A percentile compares a stretch with the other conserved stretches of the same genome.
Conservation (phyloP, 2,329 filamentous ascomycete species). For the Aureobasidium melanogenum region DNA sequence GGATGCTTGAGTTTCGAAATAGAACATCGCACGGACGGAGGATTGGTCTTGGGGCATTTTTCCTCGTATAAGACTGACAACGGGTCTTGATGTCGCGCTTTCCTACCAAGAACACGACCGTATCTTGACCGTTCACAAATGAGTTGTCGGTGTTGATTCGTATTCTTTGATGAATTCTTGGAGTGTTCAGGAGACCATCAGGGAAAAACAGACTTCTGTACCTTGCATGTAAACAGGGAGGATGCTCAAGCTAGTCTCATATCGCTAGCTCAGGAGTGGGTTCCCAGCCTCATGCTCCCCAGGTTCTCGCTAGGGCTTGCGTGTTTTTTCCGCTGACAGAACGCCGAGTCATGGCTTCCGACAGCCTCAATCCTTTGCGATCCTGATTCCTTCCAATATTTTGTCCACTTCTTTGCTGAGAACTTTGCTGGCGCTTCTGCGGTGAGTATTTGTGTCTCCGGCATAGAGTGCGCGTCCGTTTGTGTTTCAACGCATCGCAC, state of each 20-base stretch:
- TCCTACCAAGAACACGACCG: background rate
- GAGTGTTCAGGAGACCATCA: background rate
- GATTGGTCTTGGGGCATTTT: background rate
- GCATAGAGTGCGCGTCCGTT: constrained; percentile 2
- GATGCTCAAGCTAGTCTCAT: background rate
- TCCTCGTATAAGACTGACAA: background rate
- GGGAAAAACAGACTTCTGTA: background rate
- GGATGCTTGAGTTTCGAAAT: constrained; percentile 6
- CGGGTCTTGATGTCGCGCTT: background rate
- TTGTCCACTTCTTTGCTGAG: background rate
- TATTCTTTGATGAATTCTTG: background rate
- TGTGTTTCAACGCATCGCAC: background rate
- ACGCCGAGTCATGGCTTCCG: background rate
- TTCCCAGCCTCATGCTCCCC: constrained; percentile 4
- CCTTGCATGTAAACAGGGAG: background rate
- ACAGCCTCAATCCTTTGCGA: background rate
- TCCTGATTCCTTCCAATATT: background rate
- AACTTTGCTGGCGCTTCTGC: background rate
- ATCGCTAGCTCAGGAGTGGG: constrained; percentile 7
- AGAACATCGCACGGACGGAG: constrained; percentile 4
- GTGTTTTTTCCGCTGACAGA: background rate
- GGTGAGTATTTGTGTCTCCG: background rate
- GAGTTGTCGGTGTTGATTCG: background rate
- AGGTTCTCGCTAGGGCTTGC: constrained; percentile 4
- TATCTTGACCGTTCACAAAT: background rate